These are phyloP conservation scores for Pyrus hybrid DNA, from an alignment of 331 rosid species.

Conservation along the genomic window DNA sequence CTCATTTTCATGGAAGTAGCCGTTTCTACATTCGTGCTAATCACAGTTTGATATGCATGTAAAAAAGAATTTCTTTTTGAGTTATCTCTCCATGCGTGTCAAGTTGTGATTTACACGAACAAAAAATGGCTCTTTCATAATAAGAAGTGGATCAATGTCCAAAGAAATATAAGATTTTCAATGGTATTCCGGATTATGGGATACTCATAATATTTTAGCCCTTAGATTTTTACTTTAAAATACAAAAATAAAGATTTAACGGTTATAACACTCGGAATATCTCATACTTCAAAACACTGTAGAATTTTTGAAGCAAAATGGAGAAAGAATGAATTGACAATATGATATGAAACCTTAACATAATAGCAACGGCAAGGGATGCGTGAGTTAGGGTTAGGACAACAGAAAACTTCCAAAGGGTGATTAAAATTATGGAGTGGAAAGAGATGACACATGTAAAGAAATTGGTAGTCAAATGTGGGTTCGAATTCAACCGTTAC, in stretches of 20 bases:
- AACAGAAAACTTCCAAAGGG: background rate
- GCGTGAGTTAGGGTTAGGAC: background rate
- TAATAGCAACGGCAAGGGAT: background rate
- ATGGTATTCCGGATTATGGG: background rate
- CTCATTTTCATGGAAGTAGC: background rate
- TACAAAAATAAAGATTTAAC: no score
- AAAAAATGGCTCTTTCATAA: no score
- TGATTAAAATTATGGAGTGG: background rate
- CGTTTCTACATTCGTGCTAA: background rate
- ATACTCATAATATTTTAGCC: fast-evolving
- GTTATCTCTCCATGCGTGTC: no score
- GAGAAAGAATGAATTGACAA: background rate
- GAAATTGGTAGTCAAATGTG: background rate
- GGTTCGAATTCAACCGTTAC: background rate
- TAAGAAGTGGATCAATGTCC: background rate
- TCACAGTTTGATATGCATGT: no score
- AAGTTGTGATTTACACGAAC: no score
- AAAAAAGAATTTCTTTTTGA: background rate
- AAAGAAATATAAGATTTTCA: background rate
- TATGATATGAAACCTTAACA: background rate
- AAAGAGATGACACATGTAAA: background rate
- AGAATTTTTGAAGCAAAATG: background rate
- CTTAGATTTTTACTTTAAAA: no score
- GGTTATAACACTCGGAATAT: fast-evolving
- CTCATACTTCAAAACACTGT: background rate